Evolutionary conservation across 2,329 filamentous ascomycete genomes (phyloP).

Genomic region (Trichoderma asperellum): DNA sequence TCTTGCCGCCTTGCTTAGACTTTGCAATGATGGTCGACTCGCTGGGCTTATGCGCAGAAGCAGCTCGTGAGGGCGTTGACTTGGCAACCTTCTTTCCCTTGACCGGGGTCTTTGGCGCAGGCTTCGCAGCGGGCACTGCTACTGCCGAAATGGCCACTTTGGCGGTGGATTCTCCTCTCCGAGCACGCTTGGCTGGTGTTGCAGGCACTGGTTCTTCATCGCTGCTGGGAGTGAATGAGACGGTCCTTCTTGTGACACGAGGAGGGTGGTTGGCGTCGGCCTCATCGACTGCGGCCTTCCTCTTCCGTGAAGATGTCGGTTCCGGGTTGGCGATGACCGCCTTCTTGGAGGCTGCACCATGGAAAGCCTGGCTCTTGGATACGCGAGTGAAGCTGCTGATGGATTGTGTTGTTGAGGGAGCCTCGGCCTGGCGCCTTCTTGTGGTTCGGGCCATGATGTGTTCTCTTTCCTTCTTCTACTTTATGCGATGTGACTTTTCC

Average conservation of each 20-base stretch:
- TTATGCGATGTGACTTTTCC: background rate
- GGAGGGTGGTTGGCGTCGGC: conserved; percentile 36
- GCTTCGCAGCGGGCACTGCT: background rate
- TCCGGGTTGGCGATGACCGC: conserved; percentile 35
- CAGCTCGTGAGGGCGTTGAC: conserved; percentile 37
- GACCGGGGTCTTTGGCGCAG: conserved; percentile 21
- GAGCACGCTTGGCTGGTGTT: conserved; percentile 37
- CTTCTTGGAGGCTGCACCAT: conserved; percentile 43
- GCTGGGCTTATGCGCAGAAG: conserved; percentile 39
- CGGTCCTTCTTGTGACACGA: conserved; percentile 35
- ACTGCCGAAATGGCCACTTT: background rate
- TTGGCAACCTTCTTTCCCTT: conserved; percentile 42
- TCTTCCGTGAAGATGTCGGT: conserved; percentile 42
- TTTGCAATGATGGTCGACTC: conserved; percentile 41
- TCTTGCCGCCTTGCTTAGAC: conserved; percentile 38
- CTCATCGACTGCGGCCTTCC: conserved; percentile 42
- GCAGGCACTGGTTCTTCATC: conserved; percentile 36
- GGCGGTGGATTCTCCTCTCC: conserved; percentile 34
- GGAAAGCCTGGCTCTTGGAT: conserved; percentile 47
- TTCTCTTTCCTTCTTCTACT: background rate
- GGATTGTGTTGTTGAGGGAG: conserved; percentile 33
- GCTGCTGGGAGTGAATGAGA: conserved; percentile 43
- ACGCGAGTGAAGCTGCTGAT: conserved; percentile 54
- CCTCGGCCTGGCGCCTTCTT: conserved; percentile 30
- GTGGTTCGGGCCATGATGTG: conserved; percentile 30